Percentiles rank a stretch among this genome's conserved stretches.
Conservation (phyloP, 2,329 filamentous ascomycete genomes). For the Cordyceps fumosorosea region DNA sequence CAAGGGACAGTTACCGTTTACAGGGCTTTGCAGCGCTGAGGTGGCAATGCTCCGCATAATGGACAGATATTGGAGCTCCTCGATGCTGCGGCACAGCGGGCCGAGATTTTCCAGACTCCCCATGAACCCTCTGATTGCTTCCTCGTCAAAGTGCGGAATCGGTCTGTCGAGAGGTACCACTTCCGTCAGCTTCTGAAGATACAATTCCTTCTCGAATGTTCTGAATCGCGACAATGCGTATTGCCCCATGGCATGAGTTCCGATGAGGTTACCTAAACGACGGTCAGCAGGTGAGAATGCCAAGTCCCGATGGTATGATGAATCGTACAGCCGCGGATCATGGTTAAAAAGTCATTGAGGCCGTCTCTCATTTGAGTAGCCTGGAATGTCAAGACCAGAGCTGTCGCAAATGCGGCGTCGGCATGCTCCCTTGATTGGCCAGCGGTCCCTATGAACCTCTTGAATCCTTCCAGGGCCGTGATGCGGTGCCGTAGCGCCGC, state of each 20-base stretch:
- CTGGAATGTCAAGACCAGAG: conserved; percentile 10
- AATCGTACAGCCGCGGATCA: conserved; percentile 10
- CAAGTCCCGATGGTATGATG: no score
- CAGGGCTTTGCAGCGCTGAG: background rate
- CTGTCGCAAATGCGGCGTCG: conserved; percentile 11
- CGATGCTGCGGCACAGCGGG: conserved; percentile 9
- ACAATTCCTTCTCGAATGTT: conserved; percentile 8
- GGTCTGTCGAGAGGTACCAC: conserved; percentile 3
- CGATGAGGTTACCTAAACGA: conserved; percentile 5
- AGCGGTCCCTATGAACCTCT: conserved; percentile 10
- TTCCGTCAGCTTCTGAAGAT: conserved; percentile 1
- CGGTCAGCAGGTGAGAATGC: background rate
- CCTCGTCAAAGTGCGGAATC: conserved; percentile 1
- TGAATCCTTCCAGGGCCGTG: conserved; percentile 11
- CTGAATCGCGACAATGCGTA: conserved; percentile 2
- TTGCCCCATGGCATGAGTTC: background rate
- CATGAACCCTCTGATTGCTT: conserved; percentile 8
- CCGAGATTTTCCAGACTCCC: conserved; percentile 4
- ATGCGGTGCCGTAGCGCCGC: conserved; percentile 7
- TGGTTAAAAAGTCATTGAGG: conserved; percentile 11
- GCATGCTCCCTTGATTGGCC: conserved; percentile 6
- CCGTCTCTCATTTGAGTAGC: conserved; percentile 11
- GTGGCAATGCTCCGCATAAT: conserved; percentile 11
- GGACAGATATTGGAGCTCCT: conserved; percentile 10
- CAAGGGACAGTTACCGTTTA: background rate